These are phyloP conservation scores for Filobasidium floriforme DNA, from an alignment of 768 basidiomycete genomes.

Conservation along the genomic window DNA sequence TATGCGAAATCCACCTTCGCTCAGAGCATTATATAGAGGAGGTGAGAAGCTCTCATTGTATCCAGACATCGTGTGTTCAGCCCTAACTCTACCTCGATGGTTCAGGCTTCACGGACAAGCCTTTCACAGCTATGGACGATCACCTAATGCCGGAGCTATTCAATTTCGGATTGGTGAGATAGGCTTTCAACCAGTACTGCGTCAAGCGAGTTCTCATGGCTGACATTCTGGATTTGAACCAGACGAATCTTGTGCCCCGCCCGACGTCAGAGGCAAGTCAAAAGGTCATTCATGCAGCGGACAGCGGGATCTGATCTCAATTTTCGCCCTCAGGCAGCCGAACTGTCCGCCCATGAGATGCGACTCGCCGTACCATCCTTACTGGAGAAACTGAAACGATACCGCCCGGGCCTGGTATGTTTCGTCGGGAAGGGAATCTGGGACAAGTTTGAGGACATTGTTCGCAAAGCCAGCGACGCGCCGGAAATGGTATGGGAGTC, in stretches of 20 bases:
- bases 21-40: not conserved
- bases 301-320: no score
- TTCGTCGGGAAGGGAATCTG: slow-evolving; percentile 72
- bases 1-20: not conserved
- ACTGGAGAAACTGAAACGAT: slow-evolving; percentile 55
- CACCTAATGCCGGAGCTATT: slow-evolving; percentile 37
- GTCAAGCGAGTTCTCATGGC: not conserved
- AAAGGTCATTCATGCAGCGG: no score
- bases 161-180: slow-evolving; percentile 60
- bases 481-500: not conserved
- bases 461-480: slow-evolving; percentile 1
- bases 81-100: no score
- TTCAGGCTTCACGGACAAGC: slow-evolving; percentile 48
- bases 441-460: slow-evolving; percentile 44
- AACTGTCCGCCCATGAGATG: slow-evolving; percentile 43
- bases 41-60: not conserved
- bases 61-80: no score
- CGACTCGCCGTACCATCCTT: slow-evolving; percentile 53
- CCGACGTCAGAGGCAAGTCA: slow-evolving; percentile 60
- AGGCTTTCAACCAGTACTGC: no score
- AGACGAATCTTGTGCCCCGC: slow-evolving; percentile 71
- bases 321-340: slow-evolving; percentile 34
- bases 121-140: not conserved
- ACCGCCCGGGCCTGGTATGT: slow-evolving; percentile 62
- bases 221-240: not conserved